phyloP scores from a whole-genome alignment of 148 eudicot species.

The Arbutus unedo region DNA sequence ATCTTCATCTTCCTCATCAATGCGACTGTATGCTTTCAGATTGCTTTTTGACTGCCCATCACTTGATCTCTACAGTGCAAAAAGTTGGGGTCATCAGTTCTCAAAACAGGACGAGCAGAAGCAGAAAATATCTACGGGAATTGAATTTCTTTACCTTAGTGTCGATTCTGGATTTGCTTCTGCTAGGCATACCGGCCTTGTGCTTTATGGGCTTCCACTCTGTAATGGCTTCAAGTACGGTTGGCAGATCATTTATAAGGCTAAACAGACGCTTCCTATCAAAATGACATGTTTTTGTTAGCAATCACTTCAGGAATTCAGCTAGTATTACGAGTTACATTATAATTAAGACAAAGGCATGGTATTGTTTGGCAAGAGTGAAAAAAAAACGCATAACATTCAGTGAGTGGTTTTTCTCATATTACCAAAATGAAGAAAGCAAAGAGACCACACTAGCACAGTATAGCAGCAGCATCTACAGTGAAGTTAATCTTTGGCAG shows the following conservation, averaged over 20 bases:
- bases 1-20: constrained; percentile 39
- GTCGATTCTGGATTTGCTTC: constrained; percentile 39
- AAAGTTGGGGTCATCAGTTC: background rate
- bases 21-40: constrained; percentile 19
- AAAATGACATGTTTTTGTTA: background rate
- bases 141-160: constrained; percentile 29
- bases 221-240: constrained; percentile 46
- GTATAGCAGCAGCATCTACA: background rate
- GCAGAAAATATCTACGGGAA: background rate
- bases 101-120: background rate
- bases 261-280: constrained; percentile 48
- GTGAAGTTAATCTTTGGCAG: background rate
- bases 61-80: constrained; percentile 30
- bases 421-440: background rate
- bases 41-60: constrained; percentile 30
- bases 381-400: background rate
- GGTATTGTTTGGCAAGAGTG: background rate
- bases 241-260: constrained; percentile 56
- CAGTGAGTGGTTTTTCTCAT: background rate
- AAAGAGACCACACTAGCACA: background rate
- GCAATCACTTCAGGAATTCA: background rate
- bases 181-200: constrained; percentile 38
- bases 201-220: constrained; percentile 46
- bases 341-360: background rate
- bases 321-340: background rate